Percentiles rank a stretch among this genome's conserved stretches.
Conservation (phyloP, 1,284 basidiomycete species). For the Puccinia horiana region DNA sequence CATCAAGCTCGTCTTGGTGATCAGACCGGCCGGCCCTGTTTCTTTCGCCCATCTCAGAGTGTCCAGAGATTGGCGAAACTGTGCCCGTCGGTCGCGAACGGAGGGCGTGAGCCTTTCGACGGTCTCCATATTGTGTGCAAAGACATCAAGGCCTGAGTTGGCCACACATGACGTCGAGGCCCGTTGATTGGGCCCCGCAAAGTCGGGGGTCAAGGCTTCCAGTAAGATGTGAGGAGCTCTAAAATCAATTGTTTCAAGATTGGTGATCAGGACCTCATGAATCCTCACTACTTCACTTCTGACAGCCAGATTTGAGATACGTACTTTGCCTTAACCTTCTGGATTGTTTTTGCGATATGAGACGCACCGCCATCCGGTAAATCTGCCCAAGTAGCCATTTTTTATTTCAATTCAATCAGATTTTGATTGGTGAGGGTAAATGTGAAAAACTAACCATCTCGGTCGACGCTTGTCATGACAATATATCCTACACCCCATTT, state of each 20-base stretch:
- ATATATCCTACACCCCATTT: constrained; percentile 99
- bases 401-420: not conserved
- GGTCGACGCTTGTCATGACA: constrained; percentile 92
- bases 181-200: constrained; percentile 73
- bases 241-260: not conserved
- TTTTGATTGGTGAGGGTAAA: not conserved
- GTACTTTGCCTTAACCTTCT: constrained; percentile 90
- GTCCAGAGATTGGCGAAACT: constrained; percentile 81
- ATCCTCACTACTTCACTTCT: not conserved
- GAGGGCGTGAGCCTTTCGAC: constrained; percentile 88
- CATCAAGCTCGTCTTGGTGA: constrained; percentile 99
- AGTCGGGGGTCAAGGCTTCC: constrained; percentile 95
- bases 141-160: constrained; percentile 90
- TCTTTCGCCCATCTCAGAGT: constrained; percentile 71
- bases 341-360: constrained; percentile 92
- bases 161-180: constrained; percentile 75
- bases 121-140: constrained; percentile 97
- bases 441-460: constrained; percentile 71
- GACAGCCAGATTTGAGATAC: constrained; percentile 52
- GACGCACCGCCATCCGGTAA: constrained; percentile 85
- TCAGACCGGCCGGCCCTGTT: constrained; percentile 76
- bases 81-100: constrained; percentile 91
- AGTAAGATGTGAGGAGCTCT: constrained; percentile 93
- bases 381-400: constrained; percentile 64
- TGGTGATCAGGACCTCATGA: not conserved